Percentiles rank a stretch among this genome's conserved stretches.
These are phyloP conservation scores for Penicillium sp. DNA, from an alignment of 2,329 filamentous ascomycete genomes.

Conservation along the genomic window DNA sequence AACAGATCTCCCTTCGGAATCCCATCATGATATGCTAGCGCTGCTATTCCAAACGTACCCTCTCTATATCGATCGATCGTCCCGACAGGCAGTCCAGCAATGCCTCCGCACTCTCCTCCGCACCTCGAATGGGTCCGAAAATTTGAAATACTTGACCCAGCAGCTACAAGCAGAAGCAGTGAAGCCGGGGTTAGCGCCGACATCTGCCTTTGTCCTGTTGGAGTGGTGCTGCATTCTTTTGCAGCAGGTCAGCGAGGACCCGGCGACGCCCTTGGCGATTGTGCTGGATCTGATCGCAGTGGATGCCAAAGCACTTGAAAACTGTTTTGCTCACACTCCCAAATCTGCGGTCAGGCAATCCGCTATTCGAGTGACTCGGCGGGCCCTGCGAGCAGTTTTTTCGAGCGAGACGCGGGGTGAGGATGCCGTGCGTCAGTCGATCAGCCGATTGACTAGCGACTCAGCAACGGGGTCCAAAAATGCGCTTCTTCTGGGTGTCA, in stretches of 20 bases:
- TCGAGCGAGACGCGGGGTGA: slow-evolving; percentile 53
- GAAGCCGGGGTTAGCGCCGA: slow-evolving; percentile 70
- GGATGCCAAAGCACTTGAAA: slow-evolving; percentile 69
- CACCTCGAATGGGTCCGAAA: slow-evolving; percentile 48
- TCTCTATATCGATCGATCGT: slow-evolving; percentile 78
- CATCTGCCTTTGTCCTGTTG: slow-evolving; percentile 78
- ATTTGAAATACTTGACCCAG: slow-evolving; percentile 55
- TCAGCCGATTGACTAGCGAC: slow-evolving; percentile 65
- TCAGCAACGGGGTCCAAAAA: slow-evolving; percentile 60
- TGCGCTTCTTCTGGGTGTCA: slow-evolving; percentile 71
- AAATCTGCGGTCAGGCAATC: slow-evolving; percentile 64
- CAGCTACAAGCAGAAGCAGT: slow-evolving; percentile 65
- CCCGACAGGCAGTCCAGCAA: slow-evolving; percentile 73
- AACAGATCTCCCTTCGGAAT: slow-evolving; percentile 29
- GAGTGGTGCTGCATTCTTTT: slow-evolving; percentile 84
- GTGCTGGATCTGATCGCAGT: slow-evolving; percentile 59
- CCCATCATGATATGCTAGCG: slow-evolving; percentile 51
- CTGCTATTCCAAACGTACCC: slow-evolving; percentile 82
- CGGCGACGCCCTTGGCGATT: slow-evolving; percentile 59
- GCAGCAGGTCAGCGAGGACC: slow-evolving; percentile 59
- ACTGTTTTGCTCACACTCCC: slow-evolving; percentile 61
- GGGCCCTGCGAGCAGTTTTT: slow-evolving; percentile 71
- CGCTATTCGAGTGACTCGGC: slow-evolving; percentile 69
- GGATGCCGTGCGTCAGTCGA: slow-evolving; percentile 56
- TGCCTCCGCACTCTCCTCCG: slow-evolving; percentile 67